A percentile compares a stretch with the other conserved stretches of the same genome.
These are phyloP conservation scores for Lentinula edodes DNA, from an alignment of 768 basidiomycete species.

Conservation along the genomic window DNA sequence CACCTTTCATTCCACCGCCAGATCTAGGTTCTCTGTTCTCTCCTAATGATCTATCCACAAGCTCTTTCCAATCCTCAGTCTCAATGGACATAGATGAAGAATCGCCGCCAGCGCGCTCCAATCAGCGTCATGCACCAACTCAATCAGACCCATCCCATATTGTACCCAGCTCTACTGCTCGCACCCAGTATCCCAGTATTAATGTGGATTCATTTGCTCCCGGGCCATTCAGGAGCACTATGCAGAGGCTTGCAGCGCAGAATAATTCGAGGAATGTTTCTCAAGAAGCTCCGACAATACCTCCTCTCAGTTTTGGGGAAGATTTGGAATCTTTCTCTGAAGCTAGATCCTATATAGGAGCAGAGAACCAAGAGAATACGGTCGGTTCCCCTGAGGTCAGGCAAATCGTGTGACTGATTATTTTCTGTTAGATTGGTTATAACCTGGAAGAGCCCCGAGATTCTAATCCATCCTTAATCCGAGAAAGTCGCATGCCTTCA, in stretches of 20 bases:
- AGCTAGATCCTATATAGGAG: not conserved
- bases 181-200: constrained; percentile 13
- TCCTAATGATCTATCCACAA: not conserved
- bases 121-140: not conserved
- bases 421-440: not conserved
- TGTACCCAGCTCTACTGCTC: constrained; percentile 8
- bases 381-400: not conserved
- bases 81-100: not conserved
- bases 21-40: constrained; percentile 11
- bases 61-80: not conserved
- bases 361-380: constrained; percentile 1
- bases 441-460: not conserved
- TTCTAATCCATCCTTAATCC: not conserved
- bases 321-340: constrained; percentile 4
- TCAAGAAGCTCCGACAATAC: constrained; percentile 24
- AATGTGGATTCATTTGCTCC: constrained; percentile 34
- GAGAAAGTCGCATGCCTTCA: not conserved
- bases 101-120: not conserved
- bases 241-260: constrained; percentile 26
- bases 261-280: constrained; percentile 11
- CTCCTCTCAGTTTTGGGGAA: constrained; percentile 33
- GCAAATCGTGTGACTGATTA: not conserved
- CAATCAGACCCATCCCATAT: not conserved
- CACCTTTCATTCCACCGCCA: constrained; percentile 19
- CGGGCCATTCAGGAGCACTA: constrained; percentile 44